Conservation (phyloP, 2,329 filamentous ascomycete species). For the Phialophora verrucosa region DNA sequence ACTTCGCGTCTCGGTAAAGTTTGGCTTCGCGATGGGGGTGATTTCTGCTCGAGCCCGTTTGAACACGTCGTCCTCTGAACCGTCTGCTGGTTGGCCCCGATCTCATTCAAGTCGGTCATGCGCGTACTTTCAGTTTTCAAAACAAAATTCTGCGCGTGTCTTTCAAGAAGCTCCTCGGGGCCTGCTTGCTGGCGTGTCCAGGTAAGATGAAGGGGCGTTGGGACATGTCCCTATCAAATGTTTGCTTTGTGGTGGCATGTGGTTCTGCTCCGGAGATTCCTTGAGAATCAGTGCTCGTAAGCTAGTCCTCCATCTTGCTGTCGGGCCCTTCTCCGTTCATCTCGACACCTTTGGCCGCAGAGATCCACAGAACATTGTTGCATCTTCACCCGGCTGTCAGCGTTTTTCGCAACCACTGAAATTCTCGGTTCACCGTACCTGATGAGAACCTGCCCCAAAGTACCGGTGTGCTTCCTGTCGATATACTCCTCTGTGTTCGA, state of each 20-base stretch:
- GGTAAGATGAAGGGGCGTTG: not conserved
- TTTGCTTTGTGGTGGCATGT: not conserved
- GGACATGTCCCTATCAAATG: not conserved
- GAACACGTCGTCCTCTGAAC: not conserved
- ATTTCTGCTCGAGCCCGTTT: not conserved
- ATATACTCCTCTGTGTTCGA: slow-evolving; percentile 90
- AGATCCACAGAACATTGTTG: slow-evolving; percentile 98
- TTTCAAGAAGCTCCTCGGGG: not conserved
- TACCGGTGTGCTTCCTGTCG: slow-evolving; percentile 81
- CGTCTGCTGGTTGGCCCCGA: not conserved
- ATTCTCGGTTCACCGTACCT: slow-evolving; percentile 61
- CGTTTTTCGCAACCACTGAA: not conserved
- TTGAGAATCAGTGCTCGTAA: not conserved
- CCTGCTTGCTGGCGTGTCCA: not conserved
- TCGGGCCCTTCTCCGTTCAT: slow-evolving; percentile 46
- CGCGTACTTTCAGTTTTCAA: not conserved
- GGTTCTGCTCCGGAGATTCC: not conserved
- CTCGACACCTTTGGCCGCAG: slow-evolving; percentile 59
- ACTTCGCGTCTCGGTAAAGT: not conserved
- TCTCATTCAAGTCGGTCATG: not conserved
- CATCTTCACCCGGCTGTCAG: slow-evolving; percentile 57
- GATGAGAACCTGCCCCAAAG: slow-evolving; percentile 89
- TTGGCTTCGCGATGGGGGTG: not conserved
- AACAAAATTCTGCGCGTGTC: not conserved
- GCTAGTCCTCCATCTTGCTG: slow-evolving; percentile 40